Conservation (phyloP, 805 yeast species). For the Komagataella pastoris region DNA sequence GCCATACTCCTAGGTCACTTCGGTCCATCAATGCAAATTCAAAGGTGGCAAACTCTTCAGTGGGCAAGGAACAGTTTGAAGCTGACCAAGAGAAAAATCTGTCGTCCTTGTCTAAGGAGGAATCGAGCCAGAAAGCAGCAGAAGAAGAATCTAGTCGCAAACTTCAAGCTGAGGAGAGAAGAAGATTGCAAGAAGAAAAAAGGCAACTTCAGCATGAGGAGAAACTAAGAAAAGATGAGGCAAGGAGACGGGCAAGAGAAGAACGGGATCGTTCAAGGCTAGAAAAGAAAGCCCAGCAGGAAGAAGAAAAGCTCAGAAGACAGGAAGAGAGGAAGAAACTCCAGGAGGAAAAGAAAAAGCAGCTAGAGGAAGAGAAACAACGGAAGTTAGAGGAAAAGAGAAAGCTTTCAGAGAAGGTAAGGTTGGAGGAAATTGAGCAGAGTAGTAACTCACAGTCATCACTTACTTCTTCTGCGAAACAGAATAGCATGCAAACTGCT, state of each 20-base stretch:
- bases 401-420: not conserved
- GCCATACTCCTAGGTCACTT: not conserved
- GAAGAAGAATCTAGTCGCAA: not conserved
- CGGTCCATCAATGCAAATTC: not conserved
- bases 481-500: too few species aligned
- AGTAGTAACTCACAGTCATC: not conserved
- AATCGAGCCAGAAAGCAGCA: not conserved
- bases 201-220: not conserved
- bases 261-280: not conserved
- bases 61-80: not conserved
- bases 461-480: not conserved
- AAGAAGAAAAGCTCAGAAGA: not conserved
- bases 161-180: not conserved
- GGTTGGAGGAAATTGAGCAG: not conserved
- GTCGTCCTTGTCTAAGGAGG: not conserved
- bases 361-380: not conserved
- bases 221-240: not conserved
- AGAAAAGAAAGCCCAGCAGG: not conserved
- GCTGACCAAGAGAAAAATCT: not conserved
- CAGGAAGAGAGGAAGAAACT: not conserved
- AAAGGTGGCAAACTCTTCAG: not conserved
- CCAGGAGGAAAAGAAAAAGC: not conserved
- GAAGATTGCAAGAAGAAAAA: not conserved
- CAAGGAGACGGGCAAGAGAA: not conserved
- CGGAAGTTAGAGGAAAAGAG: not conserved